These are phyloP conservation scores for Fraxinus angustifolia DNA, from an alignment of 305 asterid species.

Conservation along the genomic window DNA sequence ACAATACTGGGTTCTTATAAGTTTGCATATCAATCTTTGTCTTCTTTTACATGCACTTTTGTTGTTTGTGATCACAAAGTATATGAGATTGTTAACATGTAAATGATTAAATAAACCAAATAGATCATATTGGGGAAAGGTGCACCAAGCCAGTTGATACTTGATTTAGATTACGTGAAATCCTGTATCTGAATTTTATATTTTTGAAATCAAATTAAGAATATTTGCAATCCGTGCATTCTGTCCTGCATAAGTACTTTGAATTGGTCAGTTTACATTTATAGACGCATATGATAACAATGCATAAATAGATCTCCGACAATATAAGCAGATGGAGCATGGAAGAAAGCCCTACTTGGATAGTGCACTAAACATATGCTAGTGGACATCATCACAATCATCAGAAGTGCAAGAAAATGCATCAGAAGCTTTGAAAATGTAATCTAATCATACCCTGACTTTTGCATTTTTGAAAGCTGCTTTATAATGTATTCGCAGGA, in stretches of 20 bases:
- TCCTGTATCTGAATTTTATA: neutral
- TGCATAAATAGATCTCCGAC: neutral
- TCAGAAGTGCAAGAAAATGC: constrained; percentile 2
- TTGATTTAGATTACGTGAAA: constrained; percentile 5
- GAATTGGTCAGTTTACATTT: neutral
- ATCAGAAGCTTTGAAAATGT: constrained; percentile 22
- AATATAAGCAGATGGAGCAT: neutral
- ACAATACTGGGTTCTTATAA: neutral
- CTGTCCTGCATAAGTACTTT: neutral
- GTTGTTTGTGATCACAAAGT: neutral
- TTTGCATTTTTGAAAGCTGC: constrained; percentile 82
- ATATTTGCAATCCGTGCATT: neutral
- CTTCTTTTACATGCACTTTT: neutral
- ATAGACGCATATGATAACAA: neutral
- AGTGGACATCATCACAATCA: neutral
- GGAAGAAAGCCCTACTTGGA: constrained; percentile 8
- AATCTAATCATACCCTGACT: constrained; percentile 57
- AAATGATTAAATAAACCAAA: neutral
- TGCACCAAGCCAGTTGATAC: neutral
- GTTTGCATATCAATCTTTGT: neutral
- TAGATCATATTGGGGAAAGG: neutral
- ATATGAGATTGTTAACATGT: neutral
- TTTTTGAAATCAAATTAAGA: neutral
- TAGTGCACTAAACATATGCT: neutral
- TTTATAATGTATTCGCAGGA: constrained; percentile 56